Evolutionary conservation across 768 basidiomycete genomes (phyloP).

Genomic region (Boletus huronensis): DNA sequence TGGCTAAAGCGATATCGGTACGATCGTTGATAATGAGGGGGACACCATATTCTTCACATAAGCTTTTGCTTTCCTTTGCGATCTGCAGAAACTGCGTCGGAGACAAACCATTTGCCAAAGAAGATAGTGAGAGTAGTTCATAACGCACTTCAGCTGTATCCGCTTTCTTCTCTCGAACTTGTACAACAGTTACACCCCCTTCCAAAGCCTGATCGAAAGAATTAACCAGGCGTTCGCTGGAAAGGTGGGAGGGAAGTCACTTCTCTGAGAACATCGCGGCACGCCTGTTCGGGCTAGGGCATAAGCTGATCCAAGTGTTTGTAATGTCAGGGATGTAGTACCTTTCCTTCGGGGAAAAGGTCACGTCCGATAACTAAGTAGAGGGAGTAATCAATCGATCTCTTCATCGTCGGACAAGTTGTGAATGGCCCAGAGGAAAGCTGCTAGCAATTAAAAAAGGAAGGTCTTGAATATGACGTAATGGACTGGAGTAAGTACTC

Average conservation of each 20-base stretch:
- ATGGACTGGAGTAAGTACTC: neutral
- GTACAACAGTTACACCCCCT: slow-evolving; percentile 89
- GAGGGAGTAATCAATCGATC: slow-evolving; percentile 57
- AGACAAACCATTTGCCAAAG: neutral
- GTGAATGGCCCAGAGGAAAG: neutral
- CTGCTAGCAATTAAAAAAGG: neutral
- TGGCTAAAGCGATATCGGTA: slow-evolving; percentile 80
- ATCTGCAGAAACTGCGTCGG: slow-evolving; percentile 66
- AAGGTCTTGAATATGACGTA: neutral
- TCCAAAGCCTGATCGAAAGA: slow-evolving; percentile 53
- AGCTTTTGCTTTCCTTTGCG: slow-evolving; percentile 60
- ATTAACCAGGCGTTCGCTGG: neutral
- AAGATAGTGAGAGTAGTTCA: neutral
- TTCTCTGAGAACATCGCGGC: slow-evolving; percentile 71
- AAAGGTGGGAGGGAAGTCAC: slow-evolving; percentile 33
- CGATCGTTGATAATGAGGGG: slow-evolving; percentile 88
- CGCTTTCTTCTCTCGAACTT: slow-evolving; percentile 79
- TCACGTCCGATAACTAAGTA: slow-evolving; percentile 87
- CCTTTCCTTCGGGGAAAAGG: slow-evolving; percentile 74
- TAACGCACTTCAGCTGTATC: slow-evolving; percentile 74
- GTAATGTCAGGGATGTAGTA: slow-evolving; percentile 34
- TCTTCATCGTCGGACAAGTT: slow-evolving; percentile 3
- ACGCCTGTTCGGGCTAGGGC: slow-evolving; percentile 43
- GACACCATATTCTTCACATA: slow-evolving; percentile 74
- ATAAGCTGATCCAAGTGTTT: neutral